These are phyloP conservation scores for Neofusicoccum cordaticola DNA, from an alignment of 2,329 filamentous ascomycete species.

Conservation along the genomic window DNA sequence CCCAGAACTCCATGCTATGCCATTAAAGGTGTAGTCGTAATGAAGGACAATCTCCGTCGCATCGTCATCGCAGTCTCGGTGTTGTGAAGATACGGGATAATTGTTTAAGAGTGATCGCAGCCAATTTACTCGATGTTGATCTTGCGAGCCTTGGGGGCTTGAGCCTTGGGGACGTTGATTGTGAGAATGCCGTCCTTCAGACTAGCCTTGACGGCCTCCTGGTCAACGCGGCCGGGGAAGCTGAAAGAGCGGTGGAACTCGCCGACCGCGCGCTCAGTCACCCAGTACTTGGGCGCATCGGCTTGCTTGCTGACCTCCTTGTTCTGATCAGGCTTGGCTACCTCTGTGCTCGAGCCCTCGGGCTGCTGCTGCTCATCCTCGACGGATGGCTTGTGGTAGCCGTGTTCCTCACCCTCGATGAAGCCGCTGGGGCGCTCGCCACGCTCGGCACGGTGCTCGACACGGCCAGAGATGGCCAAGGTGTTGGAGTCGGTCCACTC, in stretches of 20 bases:
- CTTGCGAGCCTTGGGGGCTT: constrained; percentile 47
- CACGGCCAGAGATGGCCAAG: constrained; percentile 65
- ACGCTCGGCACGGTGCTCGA: constrained; percentile 62
- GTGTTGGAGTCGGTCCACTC: constrained; percentile 78
- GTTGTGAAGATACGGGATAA: not conserved
- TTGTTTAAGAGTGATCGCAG: not conserved
- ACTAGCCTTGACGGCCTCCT: constrained; percentile 59
- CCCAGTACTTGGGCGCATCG: constrained; percentile 64
- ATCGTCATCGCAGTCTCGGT: not conserved
- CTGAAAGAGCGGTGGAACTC: constrained; percentile 59
- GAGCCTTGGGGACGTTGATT: constrained; percentile 57
- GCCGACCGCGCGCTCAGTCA: constrained; percentile 58
- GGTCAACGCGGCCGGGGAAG: constrained; percentile 58
- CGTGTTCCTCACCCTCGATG: constrained; percentile 45
- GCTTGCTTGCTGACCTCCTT: constrained; percentile 38
- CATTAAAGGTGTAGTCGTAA: not conserved
- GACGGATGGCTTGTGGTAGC: constrained; percentile 55
- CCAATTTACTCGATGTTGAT: constrained; percentile 54
- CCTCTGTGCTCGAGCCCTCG: constrained; percentile 19
- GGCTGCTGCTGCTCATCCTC: constrained; percentile 55
- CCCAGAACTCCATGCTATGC: not conserved
- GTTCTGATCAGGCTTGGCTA: constrained; percentile 33
- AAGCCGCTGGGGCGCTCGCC: constrained; percentile 49
- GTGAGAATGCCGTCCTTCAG: constrained; percentile 60
- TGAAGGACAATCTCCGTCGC: not conserved